These are phyloP conservation scores for Quillaja saponaria DNA, from an alignment of 306 rosid genomes.

Conservation along the genomic window DNA sequence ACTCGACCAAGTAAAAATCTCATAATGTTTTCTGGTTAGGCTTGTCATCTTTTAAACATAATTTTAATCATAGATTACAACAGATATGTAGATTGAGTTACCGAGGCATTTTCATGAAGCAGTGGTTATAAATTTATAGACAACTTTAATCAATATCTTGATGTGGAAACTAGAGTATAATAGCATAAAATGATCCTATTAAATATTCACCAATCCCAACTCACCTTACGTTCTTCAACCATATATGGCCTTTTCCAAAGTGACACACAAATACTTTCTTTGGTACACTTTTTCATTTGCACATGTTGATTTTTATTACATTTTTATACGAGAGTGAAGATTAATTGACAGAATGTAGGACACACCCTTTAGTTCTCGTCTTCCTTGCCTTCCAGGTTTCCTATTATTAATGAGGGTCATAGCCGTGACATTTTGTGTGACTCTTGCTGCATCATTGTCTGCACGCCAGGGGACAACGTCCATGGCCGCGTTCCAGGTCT, in stretches of 20 bases:
- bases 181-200: no score
- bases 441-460: slow-evolving; percentile 85
- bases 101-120: no score
- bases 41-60: background rate
- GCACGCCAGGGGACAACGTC: slow-evolving; percentile 83
- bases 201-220: no score
- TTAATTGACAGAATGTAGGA: background rate
- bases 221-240: no score
- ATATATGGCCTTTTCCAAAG: background rate
- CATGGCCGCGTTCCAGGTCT: slow-evolving; percentile 98
- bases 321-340: background rate
- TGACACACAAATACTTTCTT: slow-evolving; percentile 11
- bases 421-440: slow-evolving; percentile 95
- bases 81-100: no score
- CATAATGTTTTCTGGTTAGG: slow-evolving; percentile 2
- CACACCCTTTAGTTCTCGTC: slow-evolving; percentile 24
- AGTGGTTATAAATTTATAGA: background rate
- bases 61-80: no score
- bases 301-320: slow-evolving; percentile 11
- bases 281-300: slow-evolving; percentile 1
- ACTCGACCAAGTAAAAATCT: slow-evolving; percentile 2
- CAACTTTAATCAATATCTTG: slow-evolving; percentile 1
- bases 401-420: slow-evolving; percentile 84
- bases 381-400: slow-evolving; percentile 59
- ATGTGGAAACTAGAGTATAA: no score